phyloP scores from a whole-genome alignment of 768 basidiomycete species.

The Mycena olivaceomarginata region DNA sequence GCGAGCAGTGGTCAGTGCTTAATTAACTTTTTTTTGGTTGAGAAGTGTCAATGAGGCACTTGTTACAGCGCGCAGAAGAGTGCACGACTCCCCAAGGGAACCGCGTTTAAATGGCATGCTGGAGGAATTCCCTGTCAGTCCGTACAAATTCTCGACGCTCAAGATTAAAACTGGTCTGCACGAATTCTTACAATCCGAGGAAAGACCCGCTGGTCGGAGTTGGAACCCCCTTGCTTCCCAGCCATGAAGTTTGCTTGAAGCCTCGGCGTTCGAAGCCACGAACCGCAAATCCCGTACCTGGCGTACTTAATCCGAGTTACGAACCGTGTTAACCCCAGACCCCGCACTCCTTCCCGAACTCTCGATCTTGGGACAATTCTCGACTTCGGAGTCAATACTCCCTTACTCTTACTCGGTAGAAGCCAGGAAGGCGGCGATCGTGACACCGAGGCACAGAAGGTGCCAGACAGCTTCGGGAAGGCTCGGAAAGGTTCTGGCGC shows the following conservation, averaged over 20 bases:
- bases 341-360: neutral
- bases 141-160: neutral
- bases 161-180: neutral
- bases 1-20: slow-evolving; percentile 6
- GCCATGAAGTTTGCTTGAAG: slow-evolving; percentile 2
- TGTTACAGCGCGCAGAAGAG: neutral
- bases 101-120: slow-evolving; percentile 1
- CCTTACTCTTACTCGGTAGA: too few relatives aligned
- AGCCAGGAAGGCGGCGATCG: too few relatives aligned
- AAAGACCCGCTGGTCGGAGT: neutral
- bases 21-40: neutral
- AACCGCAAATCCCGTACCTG: slow-evolving; percentile 18
- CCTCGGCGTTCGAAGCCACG: neutral
- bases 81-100: slow-evolving; percentile 6
- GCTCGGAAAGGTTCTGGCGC: too few relatives aligned
- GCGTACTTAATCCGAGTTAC: too few relatives aligned
- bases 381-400: too few relatives aligned
- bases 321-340: slow-evolving; percentile 3
- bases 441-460: too few relatives aligned
- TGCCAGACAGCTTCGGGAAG: too few relatives aligned
- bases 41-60: slow-evolving; percentile 7
- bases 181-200: slow-evolving; percentile 11
- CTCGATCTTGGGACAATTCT: neutral
- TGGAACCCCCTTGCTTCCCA: neutral
- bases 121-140: neutral